Percentiles rank a stretch among this genome's conserved stretches.
phyloP scores from a whole-genome alignment of 306 rosid species.

The Erythrophleum fordii region DNA sequence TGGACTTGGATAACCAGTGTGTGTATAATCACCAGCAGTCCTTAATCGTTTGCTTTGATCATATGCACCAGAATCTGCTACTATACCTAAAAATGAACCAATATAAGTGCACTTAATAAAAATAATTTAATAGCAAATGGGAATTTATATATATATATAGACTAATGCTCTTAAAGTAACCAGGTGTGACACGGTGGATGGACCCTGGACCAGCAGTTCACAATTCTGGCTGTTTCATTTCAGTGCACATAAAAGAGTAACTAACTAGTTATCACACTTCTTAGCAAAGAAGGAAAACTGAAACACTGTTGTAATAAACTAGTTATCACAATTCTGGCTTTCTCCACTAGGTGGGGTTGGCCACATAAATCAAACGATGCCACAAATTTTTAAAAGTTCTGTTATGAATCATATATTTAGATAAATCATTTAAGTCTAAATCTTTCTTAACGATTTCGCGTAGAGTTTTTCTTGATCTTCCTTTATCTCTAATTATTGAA shows the following conservation, averaged over 20 bases:
- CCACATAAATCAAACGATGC: no score
- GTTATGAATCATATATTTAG: no score
- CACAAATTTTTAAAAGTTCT: no score
- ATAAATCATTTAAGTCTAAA: no score
- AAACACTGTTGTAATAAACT: no score
- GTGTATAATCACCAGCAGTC: constrained; percentile 67
- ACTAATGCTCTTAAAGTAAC: neutral
- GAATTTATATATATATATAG: neutral
- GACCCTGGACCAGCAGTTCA: neutral
- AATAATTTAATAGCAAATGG: neutral
- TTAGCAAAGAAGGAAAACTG: neutral
- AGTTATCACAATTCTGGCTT: no score
- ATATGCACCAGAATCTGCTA: constrained; percentile 59
- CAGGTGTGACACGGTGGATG: neutral
- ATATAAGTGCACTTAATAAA: constrained; percentile 19
- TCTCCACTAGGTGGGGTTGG: no score
- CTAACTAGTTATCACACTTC: neutral
- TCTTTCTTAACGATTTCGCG: no score
- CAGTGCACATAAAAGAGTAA: neutral
- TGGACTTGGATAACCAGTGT: constrained; percentile 70
- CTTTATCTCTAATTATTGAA: no score
- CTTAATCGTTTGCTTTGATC: constrained; percentile 76
- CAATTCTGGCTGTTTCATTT: neutral
- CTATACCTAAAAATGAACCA: constrained; percentile 53
- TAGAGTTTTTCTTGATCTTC: no score